Percentiles rank a stretch among this genome's conserved stretches.
Evolutionary conservation across 305 asterid species (phyloP).

Genomic region (Rubia tinctorum): DNA sequence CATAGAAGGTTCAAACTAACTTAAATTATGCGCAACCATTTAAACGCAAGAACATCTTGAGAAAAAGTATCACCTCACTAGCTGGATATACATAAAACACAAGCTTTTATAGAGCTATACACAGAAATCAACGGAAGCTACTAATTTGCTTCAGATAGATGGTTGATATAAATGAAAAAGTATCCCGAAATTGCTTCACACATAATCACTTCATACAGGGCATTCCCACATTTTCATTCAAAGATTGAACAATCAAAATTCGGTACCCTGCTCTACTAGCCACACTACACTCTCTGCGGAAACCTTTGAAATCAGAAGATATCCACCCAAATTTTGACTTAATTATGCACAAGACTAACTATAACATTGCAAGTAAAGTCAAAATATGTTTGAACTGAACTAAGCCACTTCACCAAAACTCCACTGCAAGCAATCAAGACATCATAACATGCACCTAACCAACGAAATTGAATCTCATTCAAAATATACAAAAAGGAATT

Average conservation of each 20-base stretch:
- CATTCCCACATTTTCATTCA: not conserved
- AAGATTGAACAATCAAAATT: not conserved
- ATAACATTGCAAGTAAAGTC: not conserved
- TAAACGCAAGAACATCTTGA: not conserved
- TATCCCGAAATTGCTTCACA: not conserved
- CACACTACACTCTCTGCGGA: not conserved
- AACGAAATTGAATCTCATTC: not conserved
- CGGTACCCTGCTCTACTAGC: not conserved
- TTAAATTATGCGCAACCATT: not conserved
- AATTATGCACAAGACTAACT: not conserved
- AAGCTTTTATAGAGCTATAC: not conserved
- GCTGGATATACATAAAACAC: no score
- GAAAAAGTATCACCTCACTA: not conserved
- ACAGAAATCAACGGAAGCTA: not conserved
- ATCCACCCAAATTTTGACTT: not conserved
- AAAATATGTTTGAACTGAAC: not conserved
- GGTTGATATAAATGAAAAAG: not conserved
- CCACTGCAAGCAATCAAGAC: not conserved
- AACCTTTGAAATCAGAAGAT: not conserved
- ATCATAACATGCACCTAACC: slow-evolving; percentile 3
- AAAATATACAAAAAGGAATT: slow-evolving; percentile 13
- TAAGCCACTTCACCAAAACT: not conserved
- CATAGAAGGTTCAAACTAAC: not conserved
- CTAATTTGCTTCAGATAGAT: not conserved
- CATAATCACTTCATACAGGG: not conserved